These are phyloP conservation scores for Colletotrichum sp. DNA, from an alignment of 2,329 filamentous ascomycete species.

Conservation along the genomic window DNA sequence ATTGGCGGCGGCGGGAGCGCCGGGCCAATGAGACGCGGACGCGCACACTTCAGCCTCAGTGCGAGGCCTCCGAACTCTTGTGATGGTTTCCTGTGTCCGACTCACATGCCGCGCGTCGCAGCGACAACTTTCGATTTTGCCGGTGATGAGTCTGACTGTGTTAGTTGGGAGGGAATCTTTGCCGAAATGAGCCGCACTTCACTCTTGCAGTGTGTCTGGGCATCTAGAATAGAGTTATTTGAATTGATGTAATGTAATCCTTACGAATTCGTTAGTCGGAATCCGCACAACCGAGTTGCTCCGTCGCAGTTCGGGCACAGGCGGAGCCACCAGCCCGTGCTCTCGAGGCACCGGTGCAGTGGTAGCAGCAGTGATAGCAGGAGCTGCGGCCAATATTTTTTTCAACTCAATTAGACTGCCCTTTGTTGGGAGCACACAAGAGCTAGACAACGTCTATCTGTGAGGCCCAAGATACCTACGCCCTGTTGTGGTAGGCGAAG, in stretches of 20 bases:
- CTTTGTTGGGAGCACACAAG: neutral
- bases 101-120: neutral
- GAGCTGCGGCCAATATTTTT: rapidly evolving
- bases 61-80: neutral
- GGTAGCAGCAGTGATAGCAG: neutral
- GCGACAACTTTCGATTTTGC: neutral
- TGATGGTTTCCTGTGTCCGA: neutral
- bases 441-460: rapidly evolving
- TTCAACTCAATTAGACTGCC: neutral
- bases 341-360: neutral
- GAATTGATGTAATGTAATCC: neutral
- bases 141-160: neutral
- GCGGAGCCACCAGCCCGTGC: neutral
- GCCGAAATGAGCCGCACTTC: neutral
- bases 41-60: neutral
- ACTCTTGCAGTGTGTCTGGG: neutral
- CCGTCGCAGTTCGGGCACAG: neutral
- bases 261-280: neutral
- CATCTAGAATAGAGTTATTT: neutral
- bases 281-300: neutral
- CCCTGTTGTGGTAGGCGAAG: neutral
- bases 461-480: neutral
- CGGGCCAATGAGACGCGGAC: neutral
- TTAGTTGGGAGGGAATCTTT: neutral
- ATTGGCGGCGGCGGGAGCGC: neutral